Percentiles rank a stretch among this genome's conserved stretches.
Conservation (phyloP, 768 basidiomycete species). For the Rhodosporidiobolus odoratus region DNA sequence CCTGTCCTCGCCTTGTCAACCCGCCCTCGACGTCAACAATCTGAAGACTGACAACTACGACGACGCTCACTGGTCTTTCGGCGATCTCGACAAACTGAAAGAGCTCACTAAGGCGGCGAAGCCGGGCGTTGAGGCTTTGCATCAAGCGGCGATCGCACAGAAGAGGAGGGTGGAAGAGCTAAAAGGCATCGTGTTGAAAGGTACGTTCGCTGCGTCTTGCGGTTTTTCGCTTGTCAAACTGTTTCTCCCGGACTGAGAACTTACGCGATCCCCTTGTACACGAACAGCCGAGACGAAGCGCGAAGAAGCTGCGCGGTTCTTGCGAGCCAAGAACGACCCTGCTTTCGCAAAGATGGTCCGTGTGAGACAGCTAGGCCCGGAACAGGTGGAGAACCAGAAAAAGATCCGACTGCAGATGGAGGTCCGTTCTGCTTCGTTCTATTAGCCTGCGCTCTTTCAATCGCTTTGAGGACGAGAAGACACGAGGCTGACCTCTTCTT, state of each 20-base stretch:
- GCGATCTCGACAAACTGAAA: conserved; percentile 24
- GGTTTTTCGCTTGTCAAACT: not conserved
- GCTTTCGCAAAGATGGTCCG: conserved; percentile 72
- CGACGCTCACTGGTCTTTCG: conserved; percentile 24
- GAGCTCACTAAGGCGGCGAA: conserved; percentile 15
- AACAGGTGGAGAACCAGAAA: conserved; percentile 75
- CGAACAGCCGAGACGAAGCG: conserved; percentile 66
- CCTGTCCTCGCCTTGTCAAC: conserved; percentile 2
- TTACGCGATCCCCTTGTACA: conserved; percentile 8
- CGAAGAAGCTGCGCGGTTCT: conserved; percentile 76
- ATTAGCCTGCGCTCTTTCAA: not conserved
- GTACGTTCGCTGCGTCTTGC: conserved; percentile 1
- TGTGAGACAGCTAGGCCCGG: conserved; percentile 73
- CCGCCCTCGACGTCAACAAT: not conserved
- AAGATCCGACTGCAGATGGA: conserved; percentile 62
- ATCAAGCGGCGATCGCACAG: conserved; percentile 20
- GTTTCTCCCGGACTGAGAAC: not conserved
- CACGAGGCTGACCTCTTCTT: conserved; percentile 4
- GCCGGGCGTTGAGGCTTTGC: conserved; percentile 20
- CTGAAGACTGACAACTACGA: not conserved
- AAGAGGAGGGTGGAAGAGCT: conserved; percentile 28
- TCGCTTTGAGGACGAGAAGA: conserved; percentile 1
- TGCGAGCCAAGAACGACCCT: conserved; percentile 68
- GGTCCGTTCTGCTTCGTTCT: conserved; percentile 51
- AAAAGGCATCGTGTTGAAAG: conserved; percentile 31